Evolutionary conservation across 2,329 filamentous ascomycete species (phyloP), one percentile per base, ranked within the genome.

Genomic region (Zopfia rhizophila): DNA sequence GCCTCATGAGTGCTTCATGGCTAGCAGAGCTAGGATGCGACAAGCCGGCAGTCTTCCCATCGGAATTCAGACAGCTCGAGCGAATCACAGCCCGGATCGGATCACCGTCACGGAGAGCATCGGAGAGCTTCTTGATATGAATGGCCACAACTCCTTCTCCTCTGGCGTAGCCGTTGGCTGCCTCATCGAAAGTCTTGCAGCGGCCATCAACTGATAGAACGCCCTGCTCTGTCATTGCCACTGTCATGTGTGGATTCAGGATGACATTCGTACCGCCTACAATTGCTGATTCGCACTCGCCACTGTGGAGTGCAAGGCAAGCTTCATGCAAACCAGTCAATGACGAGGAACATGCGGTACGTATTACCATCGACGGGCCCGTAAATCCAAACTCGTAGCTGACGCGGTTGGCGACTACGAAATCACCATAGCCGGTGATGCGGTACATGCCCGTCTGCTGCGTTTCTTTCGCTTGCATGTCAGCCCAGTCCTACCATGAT

Each of bases 11-110:
- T 1, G 18, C 31, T 24, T 44, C 64, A 33, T 78, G 76, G 0
- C 72, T 64, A 79, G 56, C 83, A 79, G 65, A 0, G 74, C 78
- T 81, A 0, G 82, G 82, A 53, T 78, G 69, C 0, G 80, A 83
- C 37, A 84, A 74, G 0, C 78, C 79, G 7, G 51, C 58, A 1
- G 82, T 84, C 14, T 75, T 65, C 11, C 83, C 83, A 56, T 86
- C 81, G 25, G 63, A 58, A 41, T 76, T 78, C 2, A 58, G 45
- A 2, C 61, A 69, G 1, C 65, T 66, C 0, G 47, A 62, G n/a
- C 69, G 55, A 33, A 74, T 66, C 1, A 74, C 56, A 3, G 62
- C 66, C 4, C 69, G 55, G 13, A 74, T 63, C 2, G 68, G 56
- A 51, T 73, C 59, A 5, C 64, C 61, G 33, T 72, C 70, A 35